Evolutionary conservation across 2,329 filamentous ascomycete species (phyloP).

Genomic region (Macrophomina pseudophaseolina): DNA sequence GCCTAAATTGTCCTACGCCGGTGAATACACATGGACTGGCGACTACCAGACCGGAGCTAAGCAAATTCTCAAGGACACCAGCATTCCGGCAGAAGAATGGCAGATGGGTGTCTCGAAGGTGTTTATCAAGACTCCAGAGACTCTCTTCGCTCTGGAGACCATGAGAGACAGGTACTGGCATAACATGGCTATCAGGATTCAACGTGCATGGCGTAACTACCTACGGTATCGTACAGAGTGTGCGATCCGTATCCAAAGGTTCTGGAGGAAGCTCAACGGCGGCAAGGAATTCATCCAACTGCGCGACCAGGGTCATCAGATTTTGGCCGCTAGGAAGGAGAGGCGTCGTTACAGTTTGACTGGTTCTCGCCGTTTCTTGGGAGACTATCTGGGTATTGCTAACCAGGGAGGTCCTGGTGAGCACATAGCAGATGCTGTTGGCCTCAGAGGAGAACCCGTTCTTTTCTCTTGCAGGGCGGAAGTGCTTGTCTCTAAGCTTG

Average conservation of each 20-base stretch:
- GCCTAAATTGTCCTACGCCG: constrained; percentile 92
- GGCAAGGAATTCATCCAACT: constrained; percentile 88
- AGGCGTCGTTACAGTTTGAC: constrained; percentile 87
- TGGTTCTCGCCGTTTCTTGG: constrained; percentile 88
- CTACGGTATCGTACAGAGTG: constrained; percentile 90
- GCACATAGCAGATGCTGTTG: constrained; percentile 76
- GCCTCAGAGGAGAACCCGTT: constrained; percentile 74
- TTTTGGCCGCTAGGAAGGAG: constrained; percentile 87
- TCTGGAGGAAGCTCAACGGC: constrained; percentile 92
- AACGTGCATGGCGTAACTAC: constrained; percentile 96
- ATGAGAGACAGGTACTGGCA: constrained; percentile 99
- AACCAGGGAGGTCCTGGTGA: constrained; percentile 80
- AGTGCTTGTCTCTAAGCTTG: constrained; percentile 90
- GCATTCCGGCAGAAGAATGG: constrained; percentile 92
- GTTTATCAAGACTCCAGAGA: constrained; percentile 98
- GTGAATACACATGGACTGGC: constrained; percentile 95
- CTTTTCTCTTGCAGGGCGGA: constrained; percentile 93
- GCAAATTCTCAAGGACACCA: constrained; percentile 95
- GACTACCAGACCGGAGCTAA: constrained; percentile 84
- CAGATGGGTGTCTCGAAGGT: constrained; percentile 97
- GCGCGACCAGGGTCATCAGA: constrained; percentile 82
- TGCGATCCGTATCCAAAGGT: constrained; percentile 89
- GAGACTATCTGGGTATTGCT: constrained; percentile 90
- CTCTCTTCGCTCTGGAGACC: constrained; percentile 91
- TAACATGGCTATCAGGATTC: constrained; percentile 98